Base-by-base conservation (phyloP, 805 yeast species). In the Yamadazyma sp. region DNA sequence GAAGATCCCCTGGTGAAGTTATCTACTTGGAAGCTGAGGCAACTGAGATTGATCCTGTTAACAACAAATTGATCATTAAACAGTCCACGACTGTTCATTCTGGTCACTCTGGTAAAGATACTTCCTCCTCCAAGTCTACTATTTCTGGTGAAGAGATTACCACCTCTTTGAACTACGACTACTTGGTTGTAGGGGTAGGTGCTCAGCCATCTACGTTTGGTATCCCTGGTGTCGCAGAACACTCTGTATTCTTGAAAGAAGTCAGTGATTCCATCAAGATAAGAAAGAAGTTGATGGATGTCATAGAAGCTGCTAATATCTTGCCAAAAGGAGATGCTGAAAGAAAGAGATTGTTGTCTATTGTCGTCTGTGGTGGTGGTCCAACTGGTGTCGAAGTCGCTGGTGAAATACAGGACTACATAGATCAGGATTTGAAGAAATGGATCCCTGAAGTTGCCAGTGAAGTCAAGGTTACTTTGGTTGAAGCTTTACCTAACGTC, bases 371-470 rank as follows among this genome's bases (percentile, higher is more conserved):
- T 50, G 98, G 98, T 55, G 98, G 97, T 66, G 98, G 98, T 48
- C 97, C 98, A 60, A 90, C 98, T 29, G 98, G 98, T 70, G 96
- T 90, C 46, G 97, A 89, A 69, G 84, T 89, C 54, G 96, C 97
- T 50, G 98, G 95, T 56, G 97, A 91, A 67, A 70, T 90, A 53
- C 95, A 85, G 68, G 98, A 90, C 65, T 91, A 86, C 66, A 84
- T 89, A 46, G 89, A 85, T 62, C 95, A 90, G 63, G 98, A 90
- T 64, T 74, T 90, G 65, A 67, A 70, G 53, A 85, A 82, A 66
- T 86, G 95, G 89, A 83, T 86, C 68, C 97, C 97, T 28, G 83
- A 76, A 54, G 77, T 90, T 49, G 81, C 87, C 48, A 69, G 73
- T 50, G 97, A 90, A 63, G 78, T 89, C 64, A 77, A 78, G 54